Percentiles rank a stretch among this genome's conserved stretches.
phyloP scores from a whole-genome alignment of 2,329 filamentous ascomycete species.

The Phoma sp. region DNA sequence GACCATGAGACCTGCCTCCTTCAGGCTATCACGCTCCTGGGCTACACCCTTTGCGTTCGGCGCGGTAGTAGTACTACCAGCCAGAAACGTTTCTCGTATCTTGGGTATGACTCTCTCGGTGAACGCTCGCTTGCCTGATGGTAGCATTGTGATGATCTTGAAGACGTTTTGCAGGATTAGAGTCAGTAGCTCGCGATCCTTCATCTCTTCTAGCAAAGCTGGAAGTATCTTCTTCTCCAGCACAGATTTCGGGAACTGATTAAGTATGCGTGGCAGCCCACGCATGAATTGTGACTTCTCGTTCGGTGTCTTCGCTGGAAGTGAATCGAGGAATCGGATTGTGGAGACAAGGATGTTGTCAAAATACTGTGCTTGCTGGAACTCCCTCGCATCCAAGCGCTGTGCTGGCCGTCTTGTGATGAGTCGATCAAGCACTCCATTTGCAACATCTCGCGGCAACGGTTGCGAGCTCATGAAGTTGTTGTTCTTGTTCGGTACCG shows the following conservation, averaged over 20 bases:
- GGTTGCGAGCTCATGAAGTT: conserved; percentile 82
- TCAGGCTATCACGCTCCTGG: conserved; percentile 76
- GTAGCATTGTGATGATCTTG: conserved; percentile 81
- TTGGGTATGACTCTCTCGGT: conserved; percentile 85
- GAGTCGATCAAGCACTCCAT: conserved; percentile 79
- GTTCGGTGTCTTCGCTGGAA: conserved; percentile 88
- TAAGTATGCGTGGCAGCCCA: conserved; percentile 83
- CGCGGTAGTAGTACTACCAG: conserved; percentile 58
- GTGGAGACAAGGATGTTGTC: conserved; percentile 97
- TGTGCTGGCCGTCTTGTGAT: conserved; percentile 88
- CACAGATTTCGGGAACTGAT: conserved; percentile 90
- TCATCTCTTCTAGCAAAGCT: conserved; percentile 88
- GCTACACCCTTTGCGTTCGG: conserved; percentile 52
- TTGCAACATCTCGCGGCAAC: conserved; percentile 78
- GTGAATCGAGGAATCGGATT: conserved; percentile 88
- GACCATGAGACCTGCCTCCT: conserved; percentile 91
- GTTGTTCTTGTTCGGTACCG: conserved; percentile 79
- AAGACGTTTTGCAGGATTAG: conserved; percentile 91
- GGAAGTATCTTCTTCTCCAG: conserved; percentile 94
- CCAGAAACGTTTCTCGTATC: conserved; percentile 81
- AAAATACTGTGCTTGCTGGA: conserved; percentile 95
- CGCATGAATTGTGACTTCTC: conserved; percentile 94
- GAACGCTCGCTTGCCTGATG: conserved; percentile 75
- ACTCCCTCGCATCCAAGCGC: conserved; percentile 84
- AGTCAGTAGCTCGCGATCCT: conserved; percentile 85